These are phyloP conservation scores for Pholiota molesta DNA, from an alignment of 768 basidiomycete genomes.

Conservation along the genomic window DNA sequence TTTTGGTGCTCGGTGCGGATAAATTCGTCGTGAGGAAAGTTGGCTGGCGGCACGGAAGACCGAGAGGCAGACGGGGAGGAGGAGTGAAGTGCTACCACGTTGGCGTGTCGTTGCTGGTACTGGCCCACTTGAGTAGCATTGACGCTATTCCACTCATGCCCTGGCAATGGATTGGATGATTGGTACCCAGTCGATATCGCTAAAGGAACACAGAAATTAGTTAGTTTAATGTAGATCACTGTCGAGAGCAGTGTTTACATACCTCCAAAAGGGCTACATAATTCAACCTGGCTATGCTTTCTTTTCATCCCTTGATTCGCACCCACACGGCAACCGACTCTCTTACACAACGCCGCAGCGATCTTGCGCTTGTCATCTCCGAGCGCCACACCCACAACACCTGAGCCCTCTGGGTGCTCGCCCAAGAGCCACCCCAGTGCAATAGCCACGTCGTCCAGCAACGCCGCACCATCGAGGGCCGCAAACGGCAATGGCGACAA, in stretches of 20 bases:
- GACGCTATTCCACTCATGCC: not conserved
- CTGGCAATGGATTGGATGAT: not conserved
- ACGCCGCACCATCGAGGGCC: conserved; percentile 1
- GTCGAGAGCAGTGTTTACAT: not conserved
- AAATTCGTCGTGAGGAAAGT: conserved; percentile 11
- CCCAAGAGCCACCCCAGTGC: conserved; percentile 29
- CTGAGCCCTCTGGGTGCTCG: conserved; percentile 11
- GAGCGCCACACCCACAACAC: conserved; percentile 17
- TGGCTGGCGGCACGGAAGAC: not conserved
- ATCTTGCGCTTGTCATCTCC: conserved; percentile 23
- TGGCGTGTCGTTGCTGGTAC: conserved; percentile 13
- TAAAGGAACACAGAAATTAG: not conserved
- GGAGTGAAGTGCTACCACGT: conserved; percentile 1
- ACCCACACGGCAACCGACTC: not conserved
- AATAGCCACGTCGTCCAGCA: conserved; percentile 28
- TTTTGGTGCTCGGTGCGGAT: conserved; percentile 8
- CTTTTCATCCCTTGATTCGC: conserved; percentile 31
- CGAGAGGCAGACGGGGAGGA: conserved; percentile 6
- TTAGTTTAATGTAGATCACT: not conserved
- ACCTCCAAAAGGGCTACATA: conserved; percentile 8
- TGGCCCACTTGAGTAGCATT: conserved; percentile 6
- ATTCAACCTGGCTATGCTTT: conserved; percentile 20
- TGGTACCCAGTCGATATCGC: not conserved
- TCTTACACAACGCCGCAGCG: conserved; percentile 16
- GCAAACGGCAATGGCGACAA: not conserved